Evolutionary conservation across 495 filamentous ascomycete species (phyloP).

Genomic region (Aspergillus mulundensis): DNA sequence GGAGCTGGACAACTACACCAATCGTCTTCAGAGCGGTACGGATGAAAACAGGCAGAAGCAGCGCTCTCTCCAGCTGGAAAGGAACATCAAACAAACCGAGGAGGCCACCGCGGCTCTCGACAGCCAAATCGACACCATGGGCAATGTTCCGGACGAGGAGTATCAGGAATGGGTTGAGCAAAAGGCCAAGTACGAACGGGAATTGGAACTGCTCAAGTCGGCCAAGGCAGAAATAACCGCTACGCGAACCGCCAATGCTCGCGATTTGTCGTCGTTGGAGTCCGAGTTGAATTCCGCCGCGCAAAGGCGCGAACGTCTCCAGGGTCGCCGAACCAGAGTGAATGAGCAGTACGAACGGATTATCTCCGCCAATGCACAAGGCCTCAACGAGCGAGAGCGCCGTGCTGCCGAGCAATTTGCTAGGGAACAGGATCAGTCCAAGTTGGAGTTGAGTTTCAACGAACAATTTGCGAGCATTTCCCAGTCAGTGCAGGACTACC

Average conservation of each 20-base stretch:
- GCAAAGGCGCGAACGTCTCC: constrained; percentile 75
- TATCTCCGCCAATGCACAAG: constrained; percentile 69
- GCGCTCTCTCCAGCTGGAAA: constrained; percentile 70
- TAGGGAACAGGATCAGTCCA: constrained; percentile 59
- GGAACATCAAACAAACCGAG: constrained; percentile 79
- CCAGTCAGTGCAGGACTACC: constrained; percentile 46
- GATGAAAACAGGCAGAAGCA: constrained; percentile 80
- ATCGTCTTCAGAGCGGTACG: constrained; percentile 66
- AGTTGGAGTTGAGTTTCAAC: constrained; percentile 47
- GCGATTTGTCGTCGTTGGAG: constrained; percentile 59
- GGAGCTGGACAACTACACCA: constrained; percentile 72
- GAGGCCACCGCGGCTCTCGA: constrained; percentile 62
- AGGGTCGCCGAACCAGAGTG: constrained; percentile 67
- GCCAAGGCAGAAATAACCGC: constrained; percentile 56
- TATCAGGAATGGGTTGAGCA: constrained; percentile 55
- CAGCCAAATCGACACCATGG: constrained; percentile 61
- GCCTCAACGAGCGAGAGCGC: constrained; percentile 69
- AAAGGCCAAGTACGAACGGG: constrained; percentile 57
- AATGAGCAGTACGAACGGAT: constrained; percentile 76
- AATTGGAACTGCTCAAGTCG: constrained; percentile 58
- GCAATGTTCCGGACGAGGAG: constrained; percentile 65
- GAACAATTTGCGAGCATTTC: constrained; percentile 44
- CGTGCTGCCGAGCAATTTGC: constrained; percentile 64
- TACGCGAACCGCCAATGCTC: constrained; percentile 60
- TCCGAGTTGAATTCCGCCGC: constrained; percentile 62